phyloP scores from a whole-genome alignment of 1,139 yeast genomes.

The Yamadazyma conglobata region DNA sequence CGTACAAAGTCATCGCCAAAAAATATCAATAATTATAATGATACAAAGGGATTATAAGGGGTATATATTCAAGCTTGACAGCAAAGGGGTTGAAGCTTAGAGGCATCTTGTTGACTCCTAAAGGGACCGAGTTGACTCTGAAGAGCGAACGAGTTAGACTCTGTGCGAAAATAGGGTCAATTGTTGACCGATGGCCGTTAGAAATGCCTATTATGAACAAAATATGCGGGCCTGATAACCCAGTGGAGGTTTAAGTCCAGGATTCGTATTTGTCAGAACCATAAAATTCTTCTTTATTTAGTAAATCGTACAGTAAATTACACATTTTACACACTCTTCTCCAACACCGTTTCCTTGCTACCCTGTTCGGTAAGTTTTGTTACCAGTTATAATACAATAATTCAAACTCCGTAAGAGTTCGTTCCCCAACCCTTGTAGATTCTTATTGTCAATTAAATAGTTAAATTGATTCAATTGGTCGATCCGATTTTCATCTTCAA shows the following conservation, averaged over 20 bases:
- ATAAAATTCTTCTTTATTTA: no score
- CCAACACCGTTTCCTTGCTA: background rate
- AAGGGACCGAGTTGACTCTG: slow-evolving; percentile 2
- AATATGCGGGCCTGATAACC: no score
- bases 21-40: no score
- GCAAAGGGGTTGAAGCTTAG: no score
- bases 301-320: no score
- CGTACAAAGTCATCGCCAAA: no score
- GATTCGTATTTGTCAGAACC: no score
- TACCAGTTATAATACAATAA: slow-evolving; percentile 34
- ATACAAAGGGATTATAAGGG: no score
- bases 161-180: slow-evolving; percentile 1
- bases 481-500: slow-evolving; percentile 30
- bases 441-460: slow-evolving; percentile 21
- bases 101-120: no score
- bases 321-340: background rate
- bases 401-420: slow-evolving; percentile 19
- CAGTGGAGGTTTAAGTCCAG: no score
- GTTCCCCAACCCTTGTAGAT: slow-evolving; percentile 15
- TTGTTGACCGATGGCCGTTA: background rate
- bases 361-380: slow-evolving; percentile 17
- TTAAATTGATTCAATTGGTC: slow-evolving; percentile 34
- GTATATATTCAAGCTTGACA: no score
- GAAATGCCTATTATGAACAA: background rate
- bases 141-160: slow-evolving; percentile 5